Evolutionary conservation across 768 basidiomycete genomes (phyloP).

Genomic region (Russula emetica): DNA sequence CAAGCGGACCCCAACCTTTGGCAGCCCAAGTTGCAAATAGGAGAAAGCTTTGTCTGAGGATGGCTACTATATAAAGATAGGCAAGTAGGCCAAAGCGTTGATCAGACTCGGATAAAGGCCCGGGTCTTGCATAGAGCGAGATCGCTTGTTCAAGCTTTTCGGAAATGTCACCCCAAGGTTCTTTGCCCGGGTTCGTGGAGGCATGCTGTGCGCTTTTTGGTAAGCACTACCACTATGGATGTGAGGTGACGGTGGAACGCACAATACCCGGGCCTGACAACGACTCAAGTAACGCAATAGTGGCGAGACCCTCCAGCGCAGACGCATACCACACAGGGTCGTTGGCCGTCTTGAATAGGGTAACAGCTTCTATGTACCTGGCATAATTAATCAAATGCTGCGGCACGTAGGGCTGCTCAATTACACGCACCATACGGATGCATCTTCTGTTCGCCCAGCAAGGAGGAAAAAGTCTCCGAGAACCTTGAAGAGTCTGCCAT

Average conservation of each 20-base stretch:
- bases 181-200: conserved; percentile 37
- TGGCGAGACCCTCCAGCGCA: conserved; percentile 80
- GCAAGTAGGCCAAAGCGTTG: conserved; percentile 59
- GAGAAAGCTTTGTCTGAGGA: conserved; percentile 69
- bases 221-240: neutral
- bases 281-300: conserved; percentile 72
- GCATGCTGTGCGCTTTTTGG: conserved; percentile 19
- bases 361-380: conserved; percentile 85
- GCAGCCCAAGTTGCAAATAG: conserved; percentile 77
- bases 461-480: conserved; percentile 86
- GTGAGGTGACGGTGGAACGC: conserved; percentile 34
- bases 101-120: conserved; percentile 45
- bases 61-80: conserved; percentile 60
- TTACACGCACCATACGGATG: conserved; percentile 61
- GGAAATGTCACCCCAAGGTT: conserved; percentile 70
- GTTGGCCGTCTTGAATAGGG: conserved; percentile 64
- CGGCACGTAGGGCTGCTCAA: conserved; percentile 16
- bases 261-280: conserved; percentile 81
- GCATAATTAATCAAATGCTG: conserved; percentile 28
- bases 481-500: conserved; percentile 83
- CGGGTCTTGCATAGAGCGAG: conserved; percentile 55
- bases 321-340: conserved; percentile 90
- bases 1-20: conserved; percentile 82
- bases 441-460: conserved; percentile 80
- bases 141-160: conserved; percentile 64